Percentiles rank a stretch among this genome's conserved stretches.
Conservation (phyloP, 192 early-diverging fungal species). For the Coemansia asiatica region DNA sequence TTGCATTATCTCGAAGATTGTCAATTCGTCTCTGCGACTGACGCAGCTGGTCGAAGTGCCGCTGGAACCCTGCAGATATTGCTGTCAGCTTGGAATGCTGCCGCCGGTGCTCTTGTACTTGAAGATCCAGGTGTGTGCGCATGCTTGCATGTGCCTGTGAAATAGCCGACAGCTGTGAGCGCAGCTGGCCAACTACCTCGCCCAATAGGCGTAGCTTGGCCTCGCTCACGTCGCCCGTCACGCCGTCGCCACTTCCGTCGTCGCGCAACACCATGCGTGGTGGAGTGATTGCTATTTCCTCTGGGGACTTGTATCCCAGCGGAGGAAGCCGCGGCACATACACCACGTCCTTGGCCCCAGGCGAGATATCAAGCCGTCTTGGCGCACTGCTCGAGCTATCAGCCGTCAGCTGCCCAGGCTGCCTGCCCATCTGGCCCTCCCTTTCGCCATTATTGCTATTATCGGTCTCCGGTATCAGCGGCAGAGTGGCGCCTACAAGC, state of each 20-base stretch:
- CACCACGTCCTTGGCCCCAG: conserved; percentile 33
- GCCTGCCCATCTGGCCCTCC: background rate
- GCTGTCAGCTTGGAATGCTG: conserved; percentile 49
- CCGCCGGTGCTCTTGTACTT: conserved; percentile 51
- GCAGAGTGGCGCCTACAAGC: conserved; percentile 58
- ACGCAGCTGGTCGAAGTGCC: conserved; percentile 47
- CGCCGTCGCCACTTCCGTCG: conserved; percentile 11
- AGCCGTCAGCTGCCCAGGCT: background rate
- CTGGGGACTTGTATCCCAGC: conserved; percentile 23
- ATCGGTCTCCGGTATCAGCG: conserved; percentile 17
- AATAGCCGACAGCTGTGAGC: conserved; percentile 51
- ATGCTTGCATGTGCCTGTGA: conserved; percentile 48
- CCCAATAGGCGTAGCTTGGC: conserved; percentile 36
- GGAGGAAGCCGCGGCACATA: conserved; percentile 50
- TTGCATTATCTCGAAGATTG: conserved; percentile 37
- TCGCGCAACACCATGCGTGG: conserved; percentile 48
- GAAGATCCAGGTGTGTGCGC: conserved; percentile 31
- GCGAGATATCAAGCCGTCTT: conserved; percentile 29
- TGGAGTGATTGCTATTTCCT: conserved; percentile 19
- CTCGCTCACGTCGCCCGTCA: conserved; percentile 29
- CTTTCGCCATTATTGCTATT: conserved; percentile 1
- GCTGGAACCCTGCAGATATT: conserved; percentile 36
- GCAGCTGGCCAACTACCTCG: conserved; percentile 43
- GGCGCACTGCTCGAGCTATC: conserved; percentile 6
- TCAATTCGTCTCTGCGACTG: conserved; percentile 48